Percentiles rank a stretch among this genome's conserved stretches.
These are phyloP conservation scores for Picocystis sp. DNA, from an alignment of 163 green algal species.

Conservation along the genomic window DNA sequence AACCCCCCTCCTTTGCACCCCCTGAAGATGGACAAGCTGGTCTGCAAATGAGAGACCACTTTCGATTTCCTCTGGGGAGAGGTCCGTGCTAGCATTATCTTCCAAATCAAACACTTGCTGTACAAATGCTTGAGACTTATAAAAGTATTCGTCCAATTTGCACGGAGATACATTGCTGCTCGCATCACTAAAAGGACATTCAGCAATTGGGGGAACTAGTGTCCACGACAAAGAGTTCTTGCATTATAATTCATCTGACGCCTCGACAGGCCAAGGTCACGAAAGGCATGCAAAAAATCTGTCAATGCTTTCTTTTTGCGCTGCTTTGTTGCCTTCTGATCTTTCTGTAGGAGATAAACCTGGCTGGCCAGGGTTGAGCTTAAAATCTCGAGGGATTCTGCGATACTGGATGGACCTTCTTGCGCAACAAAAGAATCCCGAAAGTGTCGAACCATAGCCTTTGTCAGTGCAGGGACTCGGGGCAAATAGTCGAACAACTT, in stretches of 20 bases:
- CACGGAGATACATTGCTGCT: too few relatives aligned
- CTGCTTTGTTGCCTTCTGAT: conserved; percentile 8
- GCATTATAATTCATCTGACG: conserved; percentile 9
- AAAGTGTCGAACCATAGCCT: background rate
- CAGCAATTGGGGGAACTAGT: too few relatives aligned
- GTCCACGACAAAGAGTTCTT: too few relatives aligned
- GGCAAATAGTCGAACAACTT: background rate
- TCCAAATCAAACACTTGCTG: too few relatives aligned
- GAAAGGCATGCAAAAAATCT: conserved; percentile 49
- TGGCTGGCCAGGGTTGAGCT: background rate
- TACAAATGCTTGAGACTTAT: too few relatives aligned
- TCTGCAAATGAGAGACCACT: too few relatives aligned
- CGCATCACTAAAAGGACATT: too few relatives aligned
- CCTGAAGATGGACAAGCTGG: too few relatives aligned
- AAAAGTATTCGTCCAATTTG: too few relatives aligned
- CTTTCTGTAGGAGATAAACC: background rate
- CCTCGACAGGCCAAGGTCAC: conserved; percentile 35
- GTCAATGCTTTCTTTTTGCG: conserved; percentile 81
- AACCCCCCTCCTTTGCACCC: too few relatives aligned
- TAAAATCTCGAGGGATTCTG: background rate
- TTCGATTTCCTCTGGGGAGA: too few relatives aligned
- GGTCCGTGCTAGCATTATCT: too few relatives aligned
- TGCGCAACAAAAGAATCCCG: background rate
- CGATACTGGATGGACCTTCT: background rate
- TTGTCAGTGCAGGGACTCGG: background rate